Evolutionary conservation across 2,329 filamentous ascomycete genomes (phyloP).

Genomic region (Beauveria caledonica): DNA sequence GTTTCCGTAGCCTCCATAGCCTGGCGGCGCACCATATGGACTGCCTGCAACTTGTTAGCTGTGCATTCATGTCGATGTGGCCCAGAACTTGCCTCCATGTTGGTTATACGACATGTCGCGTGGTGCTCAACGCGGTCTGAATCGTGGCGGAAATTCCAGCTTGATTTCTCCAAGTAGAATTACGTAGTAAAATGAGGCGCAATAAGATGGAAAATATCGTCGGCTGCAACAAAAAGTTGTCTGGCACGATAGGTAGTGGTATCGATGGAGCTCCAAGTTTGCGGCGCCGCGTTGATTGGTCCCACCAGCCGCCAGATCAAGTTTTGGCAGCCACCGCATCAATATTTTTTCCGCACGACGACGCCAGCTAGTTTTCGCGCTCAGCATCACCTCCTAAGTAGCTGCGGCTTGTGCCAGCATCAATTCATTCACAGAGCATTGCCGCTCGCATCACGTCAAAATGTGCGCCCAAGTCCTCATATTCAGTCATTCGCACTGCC

Average conservation of each 20-base stretch:
- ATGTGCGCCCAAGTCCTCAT: background rate
- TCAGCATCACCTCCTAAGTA: background rate
- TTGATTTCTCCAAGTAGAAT: background rate
- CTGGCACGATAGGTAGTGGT: background rate
- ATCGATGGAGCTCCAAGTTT: slow-evolving; percentile 12
- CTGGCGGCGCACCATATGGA: slow-evolving; percentile 67
- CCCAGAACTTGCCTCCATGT: slow-evolving; percentile 42
- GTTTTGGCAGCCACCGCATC: slow-evolving; percentile 1
- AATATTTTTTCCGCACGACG: slow-evolving; percentile 9
- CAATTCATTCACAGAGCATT: background rate
- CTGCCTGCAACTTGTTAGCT: slow-evolving; percentile 22
- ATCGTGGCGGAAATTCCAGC: background rate
- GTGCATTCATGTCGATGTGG: background rate
- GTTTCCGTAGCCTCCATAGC: slow-evolving; percentile 58
- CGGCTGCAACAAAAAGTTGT: background rate
- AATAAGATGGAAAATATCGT: background rate
- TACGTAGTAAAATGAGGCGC: no score
- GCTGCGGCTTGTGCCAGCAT: background rate
- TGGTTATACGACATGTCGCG: slow-evolving; percentile 47
- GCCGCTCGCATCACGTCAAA: background rate
- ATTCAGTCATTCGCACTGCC: background rate
- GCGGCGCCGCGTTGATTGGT: slow-evolving; percentile 15
- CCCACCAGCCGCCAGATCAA: background rate
- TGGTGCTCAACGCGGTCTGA: background rate
- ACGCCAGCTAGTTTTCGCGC: background rate